Evolutionary conservation across 441 rosid species (phyloP).

Genomic region (Capsella rubella): DNA sequence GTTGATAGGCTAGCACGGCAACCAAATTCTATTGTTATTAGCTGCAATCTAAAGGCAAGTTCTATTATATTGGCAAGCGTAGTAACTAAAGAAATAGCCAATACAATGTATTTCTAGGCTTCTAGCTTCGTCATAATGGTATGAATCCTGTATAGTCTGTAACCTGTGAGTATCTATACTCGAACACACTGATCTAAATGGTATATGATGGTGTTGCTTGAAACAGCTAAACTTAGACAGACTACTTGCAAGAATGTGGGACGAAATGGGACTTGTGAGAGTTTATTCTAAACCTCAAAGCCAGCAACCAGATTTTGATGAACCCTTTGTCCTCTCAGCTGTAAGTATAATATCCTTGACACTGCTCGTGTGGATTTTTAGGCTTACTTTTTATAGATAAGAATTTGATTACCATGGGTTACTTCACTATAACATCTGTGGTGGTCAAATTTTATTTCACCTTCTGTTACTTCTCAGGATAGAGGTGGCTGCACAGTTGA

Average conservation of each 20-base stretch:
- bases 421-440: neutral
- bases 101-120: neutral
- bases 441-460: slow-evolving; percentile 5
- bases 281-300: slow-evolving; percentile 96
- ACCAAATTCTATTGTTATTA: slow-evolving; percentile 92
- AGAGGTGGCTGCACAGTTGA: slow-evolving; percentile 96
- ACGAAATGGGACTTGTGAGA: slow-evolving; percentile 94
- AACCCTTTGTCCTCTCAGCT: slow-evolving; percentile 87
- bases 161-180: neutral
- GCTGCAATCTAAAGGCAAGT: slow-evolving; percentile 94
- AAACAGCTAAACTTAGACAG: slow-evolving; percentile 96
- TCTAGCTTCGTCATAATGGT: slow-evolving; percentile 15
- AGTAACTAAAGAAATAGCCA: neutral
- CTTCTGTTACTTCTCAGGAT: slow-evolving; percentile 59
- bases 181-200: slow-evolving; percentile 1
- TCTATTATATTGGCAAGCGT: slow-evolving; percentile 11
- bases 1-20: slow-evolving; percentile 93
- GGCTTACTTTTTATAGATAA: slow-evolving; percentile 1
- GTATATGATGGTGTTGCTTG: slow-evolving; percentile 26
- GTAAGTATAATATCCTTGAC: slow-evolving; percentile 54
- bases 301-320: slow-evolving; percentile 94
- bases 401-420: slow-evolving; percentile 7
- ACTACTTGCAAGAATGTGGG: slow-evolving; percentile 97
- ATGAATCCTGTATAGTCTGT: slow-evolving; percentile 26
- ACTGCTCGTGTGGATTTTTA: neutral